These are phyloP conservation scores for Dictyostelium firmibasis DNA, from an alignment of 78 protist genomes.

Conservation along the genomic window DNA sequence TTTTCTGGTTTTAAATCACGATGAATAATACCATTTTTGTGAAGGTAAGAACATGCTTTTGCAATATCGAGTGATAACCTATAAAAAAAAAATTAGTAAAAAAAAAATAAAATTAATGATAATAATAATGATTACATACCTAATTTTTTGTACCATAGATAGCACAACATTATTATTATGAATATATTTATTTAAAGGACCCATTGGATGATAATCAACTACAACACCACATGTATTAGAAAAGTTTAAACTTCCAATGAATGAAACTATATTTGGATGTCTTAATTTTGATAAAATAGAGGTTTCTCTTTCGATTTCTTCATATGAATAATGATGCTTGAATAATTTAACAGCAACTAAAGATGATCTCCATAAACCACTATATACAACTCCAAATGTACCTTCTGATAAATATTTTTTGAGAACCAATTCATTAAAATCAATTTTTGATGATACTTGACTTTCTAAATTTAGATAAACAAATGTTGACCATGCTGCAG, in stretches of 20 bases:
- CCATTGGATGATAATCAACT: conserved; percentile 1
- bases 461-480: conserved; percentile 20
- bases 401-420: conserved; percentile 16
- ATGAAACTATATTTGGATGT: conserved; percentile 29
- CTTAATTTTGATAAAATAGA: neutral
- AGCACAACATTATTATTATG: neutral
- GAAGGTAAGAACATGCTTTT: conserved; percentile 45
- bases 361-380: conserved; percentile 40
- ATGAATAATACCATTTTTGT: conserved; percentile 18
- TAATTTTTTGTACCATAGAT: conserved; percentile 26
- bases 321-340: neutral
- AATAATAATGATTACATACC: neutral
- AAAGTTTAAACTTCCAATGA: neutral
- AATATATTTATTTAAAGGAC: neutral
- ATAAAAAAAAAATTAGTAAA: neutral
- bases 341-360: conserved; percentile 46
- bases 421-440: conserved; percentile 22
- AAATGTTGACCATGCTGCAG: neutral
- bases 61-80: conserved; percentile 54
- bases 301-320: neutral
- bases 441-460: conserved; percentile 14
- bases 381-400: conserved; percentile 48
- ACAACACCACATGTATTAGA: neutral
- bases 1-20: neutral
- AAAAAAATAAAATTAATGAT: neutral